Conservation (phyloP, 371 early-diverging fungal genomes). For the Blakeslea trispora region DNA sequence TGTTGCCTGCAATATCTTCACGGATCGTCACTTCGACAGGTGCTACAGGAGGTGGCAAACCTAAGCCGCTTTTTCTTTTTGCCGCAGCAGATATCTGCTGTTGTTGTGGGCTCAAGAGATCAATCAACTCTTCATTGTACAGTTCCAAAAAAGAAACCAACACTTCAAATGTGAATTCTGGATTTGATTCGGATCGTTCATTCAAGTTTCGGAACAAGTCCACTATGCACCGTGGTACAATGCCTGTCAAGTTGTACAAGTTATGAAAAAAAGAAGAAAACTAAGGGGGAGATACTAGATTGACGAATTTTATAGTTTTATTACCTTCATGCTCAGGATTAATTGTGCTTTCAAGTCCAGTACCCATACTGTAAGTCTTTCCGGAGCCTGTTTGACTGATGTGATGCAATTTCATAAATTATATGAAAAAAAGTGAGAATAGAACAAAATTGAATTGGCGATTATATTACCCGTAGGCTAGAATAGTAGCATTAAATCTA, state of each 20-base stretch:
- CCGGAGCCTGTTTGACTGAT: slow-evolving; percentile 58
- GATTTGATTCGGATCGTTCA: slow-evolving; percentile 37
- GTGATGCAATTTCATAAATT: no score
- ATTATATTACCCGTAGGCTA: slow-evolving; percentile 88
- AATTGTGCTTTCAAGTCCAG: slow-evolving; percentile 41
- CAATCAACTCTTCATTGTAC: slow-evolving; percentile 96
- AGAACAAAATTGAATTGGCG: slow-evolving; percentile 1
- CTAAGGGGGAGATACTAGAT: slow-evolving; percentile 1
- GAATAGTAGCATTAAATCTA: slow-evolving; percentile 83
- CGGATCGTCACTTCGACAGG: slow-evolving; percentile 65
- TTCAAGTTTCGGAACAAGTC: slow-evolving; percentile 56
- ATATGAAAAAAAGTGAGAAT: background rate
- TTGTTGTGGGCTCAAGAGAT: slow-evolving; percentile 69
- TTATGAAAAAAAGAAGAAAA: slow-evolving; percentile 17
- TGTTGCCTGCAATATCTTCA: slow-evolving; percentile 91
- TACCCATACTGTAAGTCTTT: slow-evolving; percentile 59
- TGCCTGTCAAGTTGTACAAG: slow-evolving; percentile 54
- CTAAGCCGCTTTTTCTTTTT: slow-evolving; percentile 27
- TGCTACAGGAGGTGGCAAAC: slow-evolving; percentile 7
- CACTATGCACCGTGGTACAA: slow-evolving; percentile 84
- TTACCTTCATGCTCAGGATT: slow-evolving; percentile 42
- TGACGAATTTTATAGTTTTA: background rate
- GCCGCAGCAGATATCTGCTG: slow-evolving; percentile 11
- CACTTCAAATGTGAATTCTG: slow-evolving; percentile 60
- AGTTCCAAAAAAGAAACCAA: slow-evolving; percentile 88